Evolutionary conservation across 192 early-diverging fungal genomes (phyloP).

Genomic region (Coemansia sp.): DNA sequence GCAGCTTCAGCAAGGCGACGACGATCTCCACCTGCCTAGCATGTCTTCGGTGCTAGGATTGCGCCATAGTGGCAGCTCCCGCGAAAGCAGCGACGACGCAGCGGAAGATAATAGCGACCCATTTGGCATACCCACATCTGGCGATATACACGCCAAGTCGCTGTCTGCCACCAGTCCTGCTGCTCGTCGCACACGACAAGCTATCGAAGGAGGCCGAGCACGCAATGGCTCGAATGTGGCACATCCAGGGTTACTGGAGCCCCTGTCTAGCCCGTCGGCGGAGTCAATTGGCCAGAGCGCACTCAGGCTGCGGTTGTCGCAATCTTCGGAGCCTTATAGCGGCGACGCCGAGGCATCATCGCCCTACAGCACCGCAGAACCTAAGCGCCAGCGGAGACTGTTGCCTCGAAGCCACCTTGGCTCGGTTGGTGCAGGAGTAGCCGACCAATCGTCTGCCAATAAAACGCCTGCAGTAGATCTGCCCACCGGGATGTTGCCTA

Average conservation of each 20-base stretch:
- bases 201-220: neutral
- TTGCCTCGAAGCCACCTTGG: neutral
- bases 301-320: neutral
- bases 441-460: neutral
- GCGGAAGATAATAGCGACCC: slow-evolving; percentile 5
- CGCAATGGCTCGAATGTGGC: neutral
- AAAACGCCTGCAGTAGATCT: neutral
- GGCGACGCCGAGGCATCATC: neutral
- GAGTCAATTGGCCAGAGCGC: neutral
- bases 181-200: neutral
- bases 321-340: neutral
- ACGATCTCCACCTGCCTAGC: slow-evolving; percentile 7
- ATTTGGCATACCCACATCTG: slow-evolving; percentile 9
- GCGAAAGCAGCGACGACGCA: neutral
- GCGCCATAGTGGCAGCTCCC: neutral
- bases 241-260: neutral
- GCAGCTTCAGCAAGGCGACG: neutral
- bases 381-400: neutral
- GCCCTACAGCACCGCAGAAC: neutral
- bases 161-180: neutral
- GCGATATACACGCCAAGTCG: neutral
- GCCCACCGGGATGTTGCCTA: slow-evolving; percentile 10
- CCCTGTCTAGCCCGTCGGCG: neutral
- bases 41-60: slow-evolving; percentile 4
- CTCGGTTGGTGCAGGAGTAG: neutral